Base-by-base conservation (phyloP, 441 rosid species). In the Breynia disticha region DNA sequence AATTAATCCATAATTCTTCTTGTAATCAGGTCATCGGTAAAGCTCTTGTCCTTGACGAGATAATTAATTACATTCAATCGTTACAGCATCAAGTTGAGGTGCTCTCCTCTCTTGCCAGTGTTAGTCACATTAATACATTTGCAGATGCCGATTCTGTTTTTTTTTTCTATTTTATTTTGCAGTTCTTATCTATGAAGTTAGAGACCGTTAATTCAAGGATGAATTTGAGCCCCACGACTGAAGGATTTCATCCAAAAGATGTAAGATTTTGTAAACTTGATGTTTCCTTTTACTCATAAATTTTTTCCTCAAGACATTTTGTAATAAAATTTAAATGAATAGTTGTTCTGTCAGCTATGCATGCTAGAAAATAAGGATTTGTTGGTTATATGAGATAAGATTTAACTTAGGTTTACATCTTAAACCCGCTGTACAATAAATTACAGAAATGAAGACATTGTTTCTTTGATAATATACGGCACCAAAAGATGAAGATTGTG, bases 121-220 rank as follows among this genome's bases (percentile, higher is more conserved):
- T 45, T 22, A 46, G 35, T 28, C 46, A 2, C 13, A 45, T 52
- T 50, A 44, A 14, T 10, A 24, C 41, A 6, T 13, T 44, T 38
- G 17, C 16, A 32, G 21, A 20, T 24, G 6, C 16, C 52, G 35
- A 55, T 52, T 49, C 42, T 51, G 46, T 21, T 35, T 45, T 42
- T 11, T 19, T 49, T 50, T 32, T 3, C 18, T 16, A 38, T 53
- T 46, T 16, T 0, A 46, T 10, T 19, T 62, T 72, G 66, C 65
- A 89, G 95, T 82, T 89, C 71, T 66, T 86, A 54, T 86, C 95
- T 6, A 82, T 89, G 94, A 89, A 89, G 70, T 87, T 89, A 14
- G 97, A 86, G 69, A 87, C 94, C 8, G 84, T 86, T 38, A 84
- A 76, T 66, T 59, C 88, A 43, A 76, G 87, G 70, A 68, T 75